A percentile compares a stretch with the other conserved stretches of the same genome.
Evolutionary conservation across 176 grass and related monocot genomes (phyloP).

Genomic region (Carex cristatella): DNA sequence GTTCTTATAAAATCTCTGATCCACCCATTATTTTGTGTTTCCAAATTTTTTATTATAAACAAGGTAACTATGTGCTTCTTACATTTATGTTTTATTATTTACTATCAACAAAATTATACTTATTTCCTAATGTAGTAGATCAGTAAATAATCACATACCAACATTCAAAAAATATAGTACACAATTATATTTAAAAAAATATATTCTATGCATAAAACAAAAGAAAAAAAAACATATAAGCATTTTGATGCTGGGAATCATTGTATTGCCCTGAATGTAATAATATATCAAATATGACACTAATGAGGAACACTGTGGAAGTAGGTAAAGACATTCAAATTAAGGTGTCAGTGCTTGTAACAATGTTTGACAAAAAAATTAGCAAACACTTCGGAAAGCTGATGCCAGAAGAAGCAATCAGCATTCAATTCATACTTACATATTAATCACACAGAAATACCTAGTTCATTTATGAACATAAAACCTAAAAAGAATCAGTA

Average conservation of each 20-base stretch:
- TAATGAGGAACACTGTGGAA: neutral
- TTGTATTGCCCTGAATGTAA: neutral
- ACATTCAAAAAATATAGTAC: neutral
- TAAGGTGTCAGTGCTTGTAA: constrained; percentile 1
- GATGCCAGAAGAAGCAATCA: neutral
- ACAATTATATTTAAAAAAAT: neutral
- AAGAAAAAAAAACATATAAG: neutral
- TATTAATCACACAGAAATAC: neutral
- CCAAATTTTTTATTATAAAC: neutral
- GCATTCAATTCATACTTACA: neutral
- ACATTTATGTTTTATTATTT: neutral
- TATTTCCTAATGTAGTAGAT: neutral
- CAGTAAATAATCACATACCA: neutral
- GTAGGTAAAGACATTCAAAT: neutral
- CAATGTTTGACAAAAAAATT: neutral
- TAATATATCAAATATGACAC: neutral
- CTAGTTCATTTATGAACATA: neutral
- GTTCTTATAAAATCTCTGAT: neutral
- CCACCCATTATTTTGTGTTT: neutral
- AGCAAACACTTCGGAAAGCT: neutral
- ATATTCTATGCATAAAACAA: neutral
- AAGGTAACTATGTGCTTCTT: neutral
- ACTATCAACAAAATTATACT: neutral
- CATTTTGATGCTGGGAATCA: neutral
- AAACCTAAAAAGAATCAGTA: neutral